Evolutionary conservation across 768 basidiomycete species (phyloP).

Genomic region (Trametes villosa): DNA sequence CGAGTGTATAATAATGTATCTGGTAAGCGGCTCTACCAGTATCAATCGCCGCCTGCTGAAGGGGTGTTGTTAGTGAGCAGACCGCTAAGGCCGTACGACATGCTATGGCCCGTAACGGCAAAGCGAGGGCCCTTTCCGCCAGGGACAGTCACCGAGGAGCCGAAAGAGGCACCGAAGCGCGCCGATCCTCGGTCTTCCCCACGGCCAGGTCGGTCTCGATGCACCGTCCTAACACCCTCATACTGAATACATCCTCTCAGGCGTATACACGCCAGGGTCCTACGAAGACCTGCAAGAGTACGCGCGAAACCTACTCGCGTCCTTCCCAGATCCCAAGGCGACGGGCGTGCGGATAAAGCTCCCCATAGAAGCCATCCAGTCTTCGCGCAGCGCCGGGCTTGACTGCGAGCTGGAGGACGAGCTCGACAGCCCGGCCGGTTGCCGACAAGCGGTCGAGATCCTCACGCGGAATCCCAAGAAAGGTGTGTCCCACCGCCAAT

Average conservation of each 20-base stretch:
- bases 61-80: conserved; percentile 47
- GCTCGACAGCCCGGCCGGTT: conserved; percentile 49
- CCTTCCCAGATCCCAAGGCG: conserved; percentile 39
- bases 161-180: conserved; percentile 3
- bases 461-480: conserved; percentile 89
- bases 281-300: conserved; percentile 56
- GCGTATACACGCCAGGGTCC: conserved; percentile 30
- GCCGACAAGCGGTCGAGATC: conserved; percentile 88
- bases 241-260: background rate
- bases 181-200: background rate
- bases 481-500: conserved; percentile 49
- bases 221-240: background rate
- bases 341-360: conserved; percentile 24
- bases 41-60: background rate
- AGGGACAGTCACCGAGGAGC: conserved; percentile 18
- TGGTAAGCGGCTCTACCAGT: conserved; percentile 48
- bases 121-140: conserved; percentile 9
- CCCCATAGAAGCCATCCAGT: conserved; percentile 22
- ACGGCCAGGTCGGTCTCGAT: conserved; percentile 11
- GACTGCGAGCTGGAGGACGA: conserved; percentile 43
- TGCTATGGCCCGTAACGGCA: conserved; percentile 72
- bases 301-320: conserved; percentile 53
- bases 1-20: conserved; percentile 87
- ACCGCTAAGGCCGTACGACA: conserved; percentile 71
- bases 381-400: conserved; percentile 29